These are phyloP conservation scores for Phalaenopsis equestris DNA, from an alignment of 106 monocot species.

Conservation along the genomic window DNA sequence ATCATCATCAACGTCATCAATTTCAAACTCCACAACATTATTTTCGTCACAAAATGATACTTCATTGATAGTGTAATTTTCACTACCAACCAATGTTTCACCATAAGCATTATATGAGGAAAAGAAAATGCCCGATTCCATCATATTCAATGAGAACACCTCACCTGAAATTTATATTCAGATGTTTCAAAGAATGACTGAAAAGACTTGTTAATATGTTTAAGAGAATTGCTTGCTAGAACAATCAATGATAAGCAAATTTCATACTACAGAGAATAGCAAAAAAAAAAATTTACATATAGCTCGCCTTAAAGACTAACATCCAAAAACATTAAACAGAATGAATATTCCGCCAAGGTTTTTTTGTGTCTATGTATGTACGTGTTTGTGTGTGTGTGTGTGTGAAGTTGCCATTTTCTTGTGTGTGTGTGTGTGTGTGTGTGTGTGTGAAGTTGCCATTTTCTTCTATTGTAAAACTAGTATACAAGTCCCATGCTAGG, in stretches of 20 bases:
- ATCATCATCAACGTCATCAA: conserved; percentile 48
- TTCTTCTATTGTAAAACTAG: not conserved
- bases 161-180: conserved; percentile 1
- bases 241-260: not conserved
- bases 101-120: not conserved
- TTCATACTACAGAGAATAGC: not conserved
- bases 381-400: too few species aligned
- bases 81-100: not conserved
- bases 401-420: not conserved
- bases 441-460: not conserved
- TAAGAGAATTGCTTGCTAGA: not conserved
- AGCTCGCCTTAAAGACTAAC: not conserved
- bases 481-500: not conserved
- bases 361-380: not conserved
- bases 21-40: conserved; percentile 21
- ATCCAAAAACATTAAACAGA: not conserved
- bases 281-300: not conserved
- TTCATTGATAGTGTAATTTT: not conserved
- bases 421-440: too few species aligned
- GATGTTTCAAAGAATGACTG: not conserved
- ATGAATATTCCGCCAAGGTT: not conserved
- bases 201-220: not conserved
- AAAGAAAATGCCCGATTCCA: not conserved
- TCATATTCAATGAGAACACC: not conserved
- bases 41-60: not conserved